Evolutionary conservation across 2,329 filamentous ascomycete species (phyloP).

Genomic region (Alternaria ventricosa): DNA sequence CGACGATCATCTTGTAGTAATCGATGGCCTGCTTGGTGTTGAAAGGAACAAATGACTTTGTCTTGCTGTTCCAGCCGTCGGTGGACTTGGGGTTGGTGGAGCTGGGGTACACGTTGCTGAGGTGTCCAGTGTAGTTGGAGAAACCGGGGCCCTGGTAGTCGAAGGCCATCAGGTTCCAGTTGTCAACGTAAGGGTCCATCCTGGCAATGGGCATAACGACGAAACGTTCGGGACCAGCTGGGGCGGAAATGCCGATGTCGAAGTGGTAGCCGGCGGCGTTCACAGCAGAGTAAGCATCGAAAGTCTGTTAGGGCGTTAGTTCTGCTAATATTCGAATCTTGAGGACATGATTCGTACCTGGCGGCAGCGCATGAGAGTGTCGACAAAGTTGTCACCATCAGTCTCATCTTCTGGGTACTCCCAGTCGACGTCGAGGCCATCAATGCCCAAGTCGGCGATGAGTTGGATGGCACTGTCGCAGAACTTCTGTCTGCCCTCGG

Average conservation of each 20-base stretch:
- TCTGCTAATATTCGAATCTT: background rate
- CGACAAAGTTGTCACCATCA: constrained; percentile 48
- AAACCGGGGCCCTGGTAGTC: constrained; percentile 73
- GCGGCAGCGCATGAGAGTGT: constrained; percentile 45
- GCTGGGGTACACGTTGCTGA: constrained; percentile 35
- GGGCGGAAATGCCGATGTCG: constrained; percentile 52
- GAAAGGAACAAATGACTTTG: constrained; percentile 17
- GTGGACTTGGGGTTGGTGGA: constrained; percentile 25
- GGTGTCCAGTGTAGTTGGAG: constrained; percentile 68
- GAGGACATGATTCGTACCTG: constrained; percentile 29
- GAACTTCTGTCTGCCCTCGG: constrained; percentile 67
- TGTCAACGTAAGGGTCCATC: constrained; percentile 54
- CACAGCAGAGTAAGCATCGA: constrained; percentile 47
- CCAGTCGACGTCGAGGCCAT: constrained; percentile 57
- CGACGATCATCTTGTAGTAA: constrained; percentile 31
- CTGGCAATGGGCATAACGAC: constrained; percentile 44
- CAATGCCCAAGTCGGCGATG: constrained; percentile 80
- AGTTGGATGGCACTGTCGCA: constrained; percentile 73
- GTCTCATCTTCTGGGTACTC: constrained; percentile 50
- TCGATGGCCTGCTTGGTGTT: constrained; percentile 35
- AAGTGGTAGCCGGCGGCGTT: constrained; percentile 51
- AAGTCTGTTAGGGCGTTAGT: constrained; percentile 29
- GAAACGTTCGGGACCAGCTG: constrained; percentile 52
- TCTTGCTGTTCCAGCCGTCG: constrained; percentile 18
- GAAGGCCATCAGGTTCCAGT: constrained; percentile 69